Evolutionary conservation across 305 asterid species (phyloP).

Genomic region (Ajuga reptans): DNA sequence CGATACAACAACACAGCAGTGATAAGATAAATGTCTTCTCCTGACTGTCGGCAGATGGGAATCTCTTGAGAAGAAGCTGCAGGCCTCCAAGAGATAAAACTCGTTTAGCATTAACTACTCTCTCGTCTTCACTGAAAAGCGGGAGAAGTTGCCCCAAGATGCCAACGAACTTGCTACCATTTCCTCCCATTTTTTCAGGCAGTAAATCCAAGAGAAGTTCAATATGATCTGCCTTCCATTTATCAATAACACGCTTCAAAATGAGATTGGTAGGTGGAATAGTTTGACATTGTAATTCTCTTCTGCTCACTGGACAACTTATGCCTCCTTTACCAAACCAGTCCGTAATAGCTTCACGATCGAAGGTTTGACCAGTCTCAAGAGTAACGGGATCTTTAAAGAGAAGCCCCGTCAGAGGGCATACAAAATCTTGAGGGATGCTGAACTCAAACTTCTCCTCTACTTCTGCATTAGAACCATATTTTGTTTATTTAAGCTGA

Average conservation of each 20-base stretch:
- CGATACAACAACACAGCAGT: slow-evolving; percentile 44
- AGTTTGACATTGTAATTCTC: slow-evolving; percentile 31
- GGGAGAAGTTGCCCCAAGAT: slow-evolving; percentile 41
- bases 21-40: slow-evolving; percentile 41
- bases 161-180: slow-evolving; percentile 31
- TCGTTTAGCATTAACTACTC: slow-evolving; percentile 29
- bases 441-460: slow-evolving; percentile 23
- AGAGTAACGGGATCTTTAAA: slow-evolving; percentile 71
- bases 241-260: slow-evolving; percentile 49
- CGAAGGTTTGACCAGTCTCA: slow-evolving; percentile 73
- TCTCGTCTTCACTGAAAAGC: slow-evolving; percentile 40
- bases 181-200: slow-evolving; percentile 23
- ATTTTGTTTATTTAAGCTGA: background rate
- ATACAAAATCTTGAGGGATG: slow-evolving; percentile 53
- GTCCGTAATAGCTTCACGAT: slow-evolving; percentile 44
- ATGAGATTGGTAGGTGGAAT: slow-evolving; percentile 56
- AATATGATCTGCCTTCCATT: slow-evolving; percentile 51
- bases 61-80: slow-evolving; percentile 43
- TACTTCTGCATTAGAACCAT: slow-evolving; percentile 27
- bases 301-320: slow-evolving; percentile 63
- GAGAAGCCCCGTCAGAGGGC: slow-evolving; percentile 56
- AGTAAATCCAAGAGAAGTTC: slow-evolving; percentile 19
- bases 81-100: slow-evolving; percentile 50
- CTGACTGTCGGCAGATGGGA: slow-evolving; percentile 29
- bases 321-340: slow-evolving; percentile 48